phyloP scores from a whole-genome alignment of 805 yeast genomes.

The Nakazawaea anatomiae region DNA sequence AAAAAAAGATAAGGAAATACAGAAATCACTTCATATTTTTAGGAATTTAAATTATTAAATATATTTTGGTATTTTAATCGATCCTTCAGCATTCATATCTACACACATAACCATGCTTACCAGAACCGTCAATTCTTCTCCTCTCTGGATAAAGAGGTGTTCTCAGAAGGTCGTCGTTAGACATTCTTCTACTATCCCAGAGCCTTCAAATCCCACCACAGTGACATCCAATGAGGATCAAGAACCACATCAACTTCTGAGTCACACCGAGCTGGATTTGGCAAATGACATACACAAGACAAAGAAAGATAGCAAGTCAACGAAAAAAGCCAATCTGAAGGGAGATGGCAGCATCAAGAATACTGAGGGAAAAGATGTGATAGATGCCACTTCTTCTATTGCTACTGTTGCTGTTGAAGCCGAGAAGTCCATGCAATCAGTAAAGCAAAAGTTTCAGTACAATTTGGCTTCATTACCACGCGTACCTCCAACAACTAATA shows the following conservation, averaged over 20 bases:
- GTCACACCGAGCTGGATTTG: neutral
- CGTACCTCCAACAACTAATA: constrained; percentile 25
- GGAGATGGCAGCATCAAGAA: neutral
- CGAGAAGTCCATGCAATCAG: neutral
- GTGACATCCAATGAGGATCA: neutral
- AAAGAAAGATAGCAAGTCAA: neutral
- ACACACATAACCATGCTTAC: neutral
- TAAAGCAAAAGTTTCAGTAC: neutral
- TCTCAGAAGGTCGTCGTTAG: neutral
- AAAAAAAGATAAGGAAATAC: neutral
- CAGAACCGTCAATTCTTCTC: neutral
- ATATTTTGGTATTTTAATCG: neutral
- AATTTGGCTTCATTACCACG: constrained; percentile 24
- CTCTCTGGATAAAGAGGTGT: neutral
- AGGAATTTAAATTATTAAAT: too few relatives aligned
- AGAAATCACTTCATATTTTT: neutral
- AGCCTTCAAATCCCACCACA: neutral
- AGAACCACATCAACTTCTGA: neutral
- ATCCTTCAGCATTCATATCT: neutral
- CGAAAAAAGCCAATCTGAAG: neutral
- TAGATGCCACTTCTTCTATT: neutral
- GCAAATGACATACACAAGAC: neutral
- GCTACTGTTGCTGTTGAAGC: neutral
- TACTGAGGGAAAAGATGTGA: neutral
- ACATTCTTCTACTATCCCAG: neutral